Percentiles rank a stretch among this genome's conserved stretches.
phyloP scores from a whole-genome alignment of 257 asterid genomes.

The Capsicum rhomboideum region DNA sequence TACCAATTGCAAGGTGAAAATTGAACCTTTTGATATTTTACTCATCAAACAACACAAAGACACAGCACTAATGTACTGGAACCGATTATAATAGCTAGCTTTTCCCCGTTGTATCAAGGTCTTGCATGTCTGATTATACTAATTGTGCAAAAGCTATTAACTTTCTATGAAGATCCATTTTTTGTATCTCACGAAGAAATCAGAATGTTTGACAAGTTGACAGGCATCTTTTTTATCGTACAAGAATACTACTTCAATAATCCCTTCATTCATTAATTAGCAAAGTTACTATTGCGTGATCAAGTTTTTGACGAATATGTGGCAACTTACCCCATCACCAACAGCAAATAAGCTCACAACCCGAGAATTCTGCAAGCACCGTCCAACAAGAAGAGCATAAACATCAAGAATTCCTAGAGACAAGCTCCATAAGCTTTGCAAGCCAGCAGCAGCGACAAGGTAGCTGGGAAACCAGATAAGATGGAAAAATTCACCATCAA shows the following conservation, averaged over 20 bases:
- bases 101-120: not conserved
- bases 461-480: constrained; percentile 38
- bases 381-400: constrained; percentile 90
- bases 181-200: not conserved
- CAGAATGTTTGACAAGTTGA: not conserved
- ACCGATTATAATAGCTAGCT: not conserved
- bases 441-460: constrained; percentile 95
- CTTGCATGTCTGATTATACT: not conserved
- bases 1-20: not conserved
- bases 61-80: not conserved
- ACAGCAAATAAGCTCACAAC: constrained; percentile 73
- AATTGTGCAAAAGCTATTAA: not conserved
- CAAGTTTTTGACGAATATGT: not conserved
- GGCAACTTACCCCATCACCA: constrained; percentile 92
- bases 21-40: not conserved
- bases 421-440: constrained; percentile 97
- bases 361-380: constrained; percentile 69
- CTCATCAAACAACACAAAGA: not conserved
- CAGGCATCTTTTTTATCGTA: not conserved
- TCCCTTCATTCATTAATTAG: not conserved
- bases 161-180: not conserved
- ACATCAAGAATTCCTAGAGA: constrained; percentile 62
- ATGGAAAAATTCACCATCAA: not conserved
- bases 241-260: not conserved
- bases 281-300: not conserved